Base-by-base conservation (phyloP, 257 asterid genomes). In the Fraxinus cuspidata region DNA sequence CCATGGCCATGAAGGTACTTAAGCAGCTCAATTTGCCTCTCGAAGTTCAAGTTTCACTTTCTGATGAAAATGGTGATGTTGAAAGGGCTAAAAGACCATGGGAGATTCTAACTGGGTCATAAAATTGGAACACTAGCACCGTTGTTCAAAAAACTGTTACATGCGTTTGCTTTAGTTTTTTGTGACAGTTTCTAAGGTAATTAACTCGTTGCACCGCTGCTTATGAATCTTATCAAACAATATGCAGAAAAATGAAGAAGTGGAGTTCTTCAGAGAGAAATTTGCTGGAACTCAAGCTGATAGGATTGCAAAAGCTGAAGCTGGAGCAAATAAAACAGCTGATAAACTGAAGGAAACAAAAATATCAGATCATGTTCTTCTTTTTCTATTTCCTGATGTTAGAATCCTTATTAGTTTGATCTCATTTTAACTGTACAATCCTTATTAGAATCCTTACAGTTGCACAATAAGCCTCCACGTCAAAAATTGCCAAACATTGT, bases 281-380 rank as follows among this genome's bases (percentile, higher is more conserved):
- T 95, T 86, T 85, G 92, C 99, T 82, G 99, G 99, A 77, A 93
- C 96, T 82, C 98, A 95, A 86, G 94, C 98, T 79, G 99, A 95
- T 79, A 84, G 98, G 87, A 86, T 81, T 74, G 83, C 80, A 79
- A 90, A 82, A 8, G 85, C 84, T 65, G 85, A 87, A 73, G 84
- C 92, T 66, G 96, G 87, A 78, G 88, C 92, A 29, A 87, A 87
- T 37, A 86, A 90, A 78, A 60, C 90, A 38, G 80, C 87, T 35
- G 94, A 86, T 68, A 86, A 87, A 83, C 84, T 95, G 31, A 87
- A 87, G 68, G 91, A 88, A 75, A 81, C 89, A 42, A 89, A 91
- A 80, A 58, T 95, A 44, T 87, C 97, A 91, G 98, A 97, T 92
- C 58, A 74, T 25, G 37, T n/a, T 71, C 44, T 38, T 69, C 65